Percentiles rank a stretch among this genome's conserved stretches.
These are phyloP conservation scores for Ceratobasidium theobromae DNA, from an alignment of 1,284 basidiomycete species.

Conservation along the genomic window DNA sequence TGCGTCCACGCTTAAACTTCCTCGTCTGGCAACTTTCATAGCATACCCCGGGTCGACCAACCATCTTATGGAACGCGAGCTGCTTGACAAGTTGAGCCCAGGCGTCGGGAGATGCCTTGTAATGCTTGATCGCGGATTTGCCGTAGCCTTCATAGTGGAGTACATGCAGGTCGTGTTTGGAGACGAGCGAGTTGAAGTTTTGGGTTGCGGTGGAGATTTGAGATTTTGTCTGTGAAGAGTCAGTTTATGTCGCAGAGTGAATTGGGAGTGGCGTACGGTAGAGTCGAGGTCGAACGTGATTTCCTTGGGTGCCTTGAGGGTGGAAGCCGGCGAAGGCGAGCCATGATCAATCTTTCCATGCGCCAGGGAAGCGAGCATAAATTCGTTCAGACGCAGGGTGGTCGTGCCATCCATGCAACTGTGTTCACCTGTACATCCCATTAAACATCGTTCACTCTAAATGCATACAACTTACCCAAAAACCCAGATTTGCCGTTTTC, in stretches of 20 bases:
- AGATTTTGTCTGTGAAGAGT: slow-evolving; percentile 46
- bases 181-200: slow-evolving; percentile 78
- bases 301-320: slow-evolving; percentile 63
- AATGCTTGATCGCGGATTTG: slow-evolving; percentile 74
- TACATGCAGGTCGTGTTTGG: slow-evolving; percentile 75
- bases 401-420: slow-evolving; percentile 88
- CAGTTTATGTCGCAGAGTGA: background rate
- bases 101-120: slow-evolving; percentile 89
- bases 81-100: slow-evolving; percentile 97
- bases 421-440: too few species aligned
- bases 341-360: slow-evolving; percentile 78
- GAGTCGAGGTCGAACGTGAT: slow-evolving; percentile 72
- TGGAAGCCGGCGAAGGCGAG: slow-evolving; percentile 48
- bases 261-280: slow-evolving; percentile 39
- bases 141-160: slow-evolving; percentile 88
- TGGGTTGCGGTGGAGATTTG: slow-evolving; percentile 59
- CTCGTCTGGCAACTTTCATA: slow-evolving; percentile 96
- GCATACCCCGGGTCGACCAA: slow-evolving; percentile 74
- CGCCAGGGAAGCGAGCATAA: slow-evolving; percentile 77
- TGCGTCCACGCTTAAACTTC: slow-evolving; percentile 88
- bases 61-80: slow-evolving; percentile 88
- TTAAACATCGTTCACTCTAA: too few species aligned
- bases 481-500: slow-evolving; percentile 94
- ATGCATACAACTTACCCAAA: too few species aligned
- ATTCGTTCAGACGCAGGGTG: slow-evolving; percentile 94